Conservation (phyloP, 257 asterid species). For the Apocynum venetum region DNA sequence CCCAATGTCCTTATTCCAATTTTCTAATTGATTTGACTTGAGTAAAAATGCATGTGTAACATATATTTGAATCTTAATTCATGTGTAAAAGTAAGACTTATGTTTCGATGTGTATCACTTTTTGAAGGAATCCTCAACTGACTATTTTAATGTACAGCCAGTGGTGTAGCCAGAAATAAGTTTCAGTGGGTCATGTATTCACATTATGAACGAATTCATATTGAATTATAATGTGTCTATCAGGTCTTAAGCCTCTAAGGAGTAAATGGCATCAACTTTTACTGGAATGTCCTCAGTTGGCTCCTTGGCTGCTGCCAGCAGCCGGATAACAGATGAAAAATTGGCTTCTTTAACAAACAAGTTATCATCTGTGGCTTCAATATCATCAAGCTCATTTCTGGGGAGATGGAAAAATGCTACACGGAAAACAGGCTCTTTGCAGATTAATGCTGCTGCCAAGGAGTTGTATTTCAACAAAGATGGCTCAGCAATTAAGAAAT, state of each 20-base stretch:
- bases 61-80: too few relatives aligned
- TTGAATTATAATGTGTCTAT: neutral
- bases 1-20: too few relatives aligned
- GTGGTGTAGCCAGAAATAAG: too few relatives aligned
- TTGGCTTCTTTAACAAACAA: conserved; percentile 46
- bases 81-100: too few relatives aligned
- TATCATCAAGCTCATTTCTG: conserved; percentile 51
- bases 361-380: conserved; percentile 62
- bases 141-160: neutral
- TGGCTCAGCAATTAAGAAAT: conserved; percentile 88
- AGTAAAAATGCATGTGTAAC: too few relatives aligned
- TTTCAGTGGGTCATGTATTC: too few relatives aligned
- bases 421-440: conserved; percentile 40
- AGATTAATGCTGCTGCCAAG: conserved; percentile 72
- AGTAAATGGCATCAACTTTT: conserved; percentile 73
- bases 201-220: too few relatives aligned
- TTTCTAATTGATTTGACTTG: too few relatives aligned
- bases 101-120: neutral
- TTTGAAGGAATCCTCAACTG: neutral
- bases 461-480: conserved; percentile 92
- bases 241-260: conserved; percentile 18
- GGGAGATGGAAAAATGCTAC: conserved; percentile 47
- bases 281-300: conserved; percentile 69
- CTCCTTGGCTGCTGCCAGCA: conserved; percentile 65
- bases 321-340: conserved; percentile 49